Evolutionary conservation across 108 stramenopile genomes (phyloP), one percentile per base, ranked within the genome.

Genomic region (Stephanodiscus triporus): DNA sequence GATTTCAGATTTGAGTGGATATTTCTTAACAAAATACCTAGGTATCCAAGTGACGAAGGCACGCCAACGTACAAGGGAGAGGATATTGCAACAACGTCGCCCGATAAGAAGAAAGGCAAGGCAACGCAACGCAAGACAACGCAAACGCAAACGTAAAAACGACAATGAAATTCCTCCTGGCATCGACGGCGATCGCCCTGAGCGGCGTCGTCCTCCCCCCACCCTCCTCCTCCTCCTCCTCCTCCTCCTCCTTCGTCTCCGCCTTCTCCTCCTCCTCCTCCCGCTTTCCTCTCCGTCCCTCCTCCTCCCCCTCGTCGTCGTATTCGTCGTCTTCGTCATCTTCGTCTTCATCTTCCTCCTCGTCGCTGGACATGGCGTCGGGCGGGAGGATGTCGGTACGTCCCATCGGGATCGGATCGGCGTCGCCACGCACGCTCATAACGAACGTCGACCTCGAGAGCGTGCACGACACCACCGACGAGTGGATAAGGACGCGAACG

Each of bases 401-500:
- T 59, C 89, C 89, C 65, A 91, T 96, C 70, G 95, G 95, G 68
- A 91, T 93, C 54, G 95, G 97, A 9, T 87, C 86, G 56, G 76
- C 88, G 29, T 72, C 88, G 14, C 96, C 96, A 9, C 47, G 60
- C 13, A 95, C 86, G 9, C 63, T 88, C 45, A 75, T 98, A 17
- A 90, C 94, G 63, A 98, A 98, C 70, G 49, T 63, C 11, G 98
- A 96, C 62, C 73, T 98, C 22, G 96, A 97, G 75, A 62, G 69
- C 8, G 86, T 98, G 9, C 93, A 97, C 38, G 98, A 98, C 59
- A 98, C 98, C 7, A 83, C 81, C 49, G 98, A 98, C 74, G 98
- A 97, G 80, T 98, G 98, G 98, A 98, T 98, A 60, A 70, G 68
- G 2, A 87, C 92, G 2, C 84, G 98, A n/a, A 98, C 98, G 11